These are phyloP conservation scores for Neurospora sp. DNA, from an alignment of 2,329 filamentous ascomycete species.

Conservation along the genomic window DNA sequence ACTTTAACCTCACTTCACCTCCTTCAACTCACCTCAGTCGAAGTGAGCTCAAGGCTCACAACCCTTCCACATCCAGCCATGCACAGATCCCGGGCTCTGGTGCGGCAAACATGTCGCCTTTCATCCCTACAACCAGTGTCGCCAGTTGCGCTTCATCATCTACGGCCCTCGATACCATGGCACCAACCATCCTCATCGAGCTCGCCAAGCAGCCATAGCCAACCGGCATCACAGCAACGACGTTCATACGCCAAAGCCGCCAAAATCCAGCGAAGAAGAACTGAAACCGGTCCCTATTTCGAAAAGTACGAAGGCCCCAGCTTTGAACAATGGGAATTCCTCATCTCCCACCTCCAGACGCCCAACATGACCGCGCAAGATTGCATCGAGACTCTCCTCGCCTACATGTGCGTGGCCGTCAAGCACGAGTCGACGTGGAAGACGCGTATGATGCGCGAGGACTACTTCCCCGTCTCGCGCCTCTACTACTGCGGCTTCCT, in stretches of 20 bases:
- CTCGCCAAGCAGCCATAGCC: not conserved
- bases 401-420: conserved; percentile 19
- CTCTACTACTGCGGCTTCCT: not conserved
- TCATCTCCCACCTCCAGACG: conserved; percentile 6
- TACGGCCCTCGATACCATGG: not conserved
- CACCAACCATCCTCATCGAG: not conserved
- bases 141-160: not conserved
- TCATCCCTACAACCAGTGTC: not conserved
- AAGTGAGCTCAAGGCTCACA: not conserved
- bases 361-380: conserved; percentile 15
- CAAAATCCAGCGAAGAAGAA: not conserved
- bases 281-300: conserved; percentile 11
- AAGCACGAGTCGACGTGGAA: conserved; percentile 17
- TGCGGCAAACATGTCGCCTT: not conserved
- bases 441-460: conserved; percentile 11
- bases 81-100: not conserved
- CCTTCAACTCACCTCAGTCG: not conserved
- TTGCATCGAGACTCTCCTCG: conserved; percentile 14
- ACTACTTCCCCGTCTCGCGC: not conserved
- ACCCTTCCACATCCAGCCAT: not conserved
- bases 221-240: not conserved
- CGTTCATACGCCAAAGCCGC: not conserved
- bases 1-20: not conserved
- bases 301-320: conserved; percentile 20
- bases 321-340: conserved; percentile 18